Conservation (phyloP, 345 rosid species). For the Acer saccharum region DNA sequence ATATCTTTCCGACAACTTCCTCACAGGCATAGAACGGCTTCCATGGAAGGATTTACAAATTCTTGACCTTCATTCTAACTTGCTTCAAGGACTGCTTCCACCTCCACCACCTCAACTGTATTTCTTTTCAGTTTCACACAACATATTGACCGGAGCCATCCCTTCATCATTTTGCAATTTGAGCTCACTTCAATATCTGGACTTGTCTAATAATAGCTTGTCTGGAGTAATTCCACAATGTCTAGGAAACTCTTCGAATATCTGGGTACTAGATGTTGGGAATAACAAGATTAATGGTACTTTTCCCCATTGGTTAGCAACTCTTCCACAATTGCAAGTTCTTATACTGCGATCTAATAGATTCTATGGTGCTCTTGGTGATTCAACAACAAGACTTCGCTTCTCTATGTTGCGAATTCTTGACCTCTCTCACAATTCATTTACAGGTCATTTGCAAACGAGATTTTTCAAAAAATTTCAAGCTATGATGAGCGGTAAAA, state of each 20-base stretch:
- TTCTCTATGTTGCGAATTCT: not conserved
- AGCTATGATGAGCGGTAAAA: too few relatives aligned
- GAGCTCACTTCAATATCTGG: not conserved
- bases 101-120: too few relatives aligned
- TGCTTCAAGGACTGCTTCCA: too few relatives aligned
- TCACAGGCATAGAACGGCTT: not conserved
- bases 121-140: not conserved
- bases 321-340: constrained; percentile 14
- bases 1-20: constrained; percentile 19
- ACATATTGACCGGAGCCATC: constrained; percentile 15
- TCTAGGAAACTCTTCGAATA: not conserved
- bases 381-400: not conserved
- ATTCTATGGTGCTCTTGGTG: constrained; percentile 1
- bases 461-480: not conserved
- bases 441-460: not conserved
- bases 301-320: constrained; percentile 28
- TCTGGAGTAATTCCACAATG: constrained; percentile 21
- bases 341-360: constrained; percentile 23
- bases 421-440: not conserved
- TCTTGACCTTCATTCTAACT: too few relatives aligned
- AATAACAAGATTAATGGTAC: constrained; percentile 21
- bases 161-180: constrained; percentile 4
- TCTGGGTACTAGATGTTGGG: constrained; percentile 13
- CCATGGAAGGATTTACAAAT: too few relatives aligned
- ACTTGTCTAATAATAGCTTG: constrained; percentile 18